phyloP scores from a whole-genome alignment of 2,329 filamentous ascomycete genomes.

The Zarea fungicola region DNA sequence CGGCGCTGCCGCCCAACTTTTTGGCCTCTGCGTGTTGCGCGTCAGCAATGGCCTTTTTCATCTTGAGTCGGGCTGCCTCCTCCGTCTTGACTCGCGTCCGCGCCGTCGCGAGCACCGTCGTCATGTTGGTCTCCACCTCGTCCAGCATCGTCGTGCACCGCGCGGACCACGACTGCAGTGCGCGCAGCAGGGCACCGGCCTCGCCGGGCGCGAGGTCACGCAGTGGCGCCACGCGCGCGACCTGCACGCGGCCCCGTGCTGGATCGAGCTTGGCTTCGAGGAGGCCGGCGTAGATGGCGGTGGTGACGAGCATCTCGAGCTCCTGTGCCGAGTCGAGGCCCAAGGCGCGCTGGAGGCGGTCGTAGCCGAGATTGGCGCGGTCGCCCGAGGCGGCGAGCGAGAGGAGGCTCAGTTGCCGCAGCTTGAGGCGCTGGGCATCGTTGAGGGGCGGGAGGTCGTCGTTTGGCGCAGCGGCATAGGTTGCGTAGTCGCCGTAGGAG shows the following conservation, averaged over 20 bases:
- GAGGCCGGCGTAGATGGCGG: constrained; percentile 80
- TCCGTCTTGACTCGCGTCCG: constrained; percentile 49
- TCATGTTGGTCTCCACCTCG: constrained; percentile 72
- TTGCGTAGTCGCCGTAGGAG: constrained; percentile 81
- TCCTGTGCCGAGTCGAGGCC: constrained; percentile 61
- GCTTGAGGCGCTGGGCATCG: constrained; percentile 71
- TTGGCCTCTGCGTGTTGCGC: constrained; percentile 40
- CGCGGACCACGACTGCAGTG: constrained; percentile 69
- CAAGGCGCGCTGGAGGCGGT: constrained; percentile 60
- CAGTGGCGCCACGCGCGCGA: constrained; percentile 76
- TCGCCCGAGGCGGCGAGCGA: constrained; percentile 53
- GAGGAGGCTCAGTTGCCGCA: constrained; percentile 84
- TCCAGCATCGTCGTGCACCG: constrained; percentile 69
- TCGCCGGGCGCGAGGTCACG: constrained; percentile 76
- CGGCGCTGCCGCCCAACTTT: constrained; percentile 20
- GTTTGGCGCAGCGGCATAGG: constrained; percentile 52
- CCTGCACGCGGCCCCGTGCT: constrained; percentile 64
- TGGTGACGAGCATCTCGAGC: constrained; percentile 82
- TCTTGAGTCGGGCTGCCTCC: constrained; percentile 39
- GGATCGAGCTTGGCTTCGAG: constrained; percentile 81
- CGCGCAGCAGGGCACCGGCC: constrained; percentile 59
- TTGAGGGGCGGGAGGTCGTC: constrained; percentile 65
- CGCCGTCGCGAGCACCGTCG: constrained; percentile 55
- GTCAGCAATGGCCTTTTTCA: constrained; percentile 45
- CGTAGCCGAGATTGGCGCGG: constrained; percentile 63